Evolutionary conservation across 2,329 filamentous ascomycete genomes (phyloP).

Genomic region (Ophiocordyceps australis): DNA sequence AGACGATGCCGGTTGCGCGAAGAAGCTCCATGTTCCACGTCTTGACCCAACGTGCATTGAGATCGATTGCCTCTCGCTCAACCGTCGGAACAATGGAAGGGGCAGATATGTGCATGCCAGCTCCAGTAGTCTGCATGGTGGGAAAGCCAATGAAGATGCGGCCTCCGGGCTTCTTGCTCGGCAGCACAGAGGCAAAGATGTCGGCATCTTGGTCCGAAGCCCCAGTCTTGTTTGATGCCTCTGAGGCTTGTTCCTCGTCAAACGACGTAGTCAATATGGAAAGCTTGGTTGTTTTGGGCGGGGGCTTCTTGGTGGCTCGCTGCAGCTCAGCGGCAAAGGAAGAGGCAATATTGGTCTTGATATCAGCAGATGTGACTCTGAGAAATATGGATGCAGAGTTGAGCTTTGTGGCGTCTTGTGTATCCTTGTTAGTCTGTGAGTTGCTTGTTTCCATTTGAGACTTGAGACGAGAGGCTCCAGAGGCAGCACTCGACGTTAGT

Average conservation of each 20-base stretch:
- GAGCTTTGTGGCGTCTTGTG: conserved; percentile 52
- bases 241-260: conserved; percentile 55
- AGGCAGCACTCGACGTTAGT: conserved; percentile 41
- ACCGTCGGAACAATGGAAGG: conserved; percentile 95
- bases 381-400: conserved; percentile 74
- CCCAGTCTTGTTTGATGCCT: conserved; percentile 24
- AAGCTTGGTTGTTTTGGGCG: conserved; percentile 71
- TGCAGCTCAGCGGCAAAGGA: conserved; percentile 74
- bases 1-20: conserved; percentile 75
- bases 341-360: conserved; percentile 56
- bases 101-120: conserved; percentile 85
- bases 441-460: conserved; percentile 43
- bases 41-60: conserved; percentile 88
- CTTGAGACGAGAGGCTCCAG: conserved; percentile 31
- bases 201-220: conserved; percentile 43
- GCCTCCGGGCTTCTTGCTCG: conserved; percentile 63
- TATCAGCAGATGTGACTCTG: conserved; percentile 66
- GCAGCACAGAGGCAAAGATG: conserved; percentile 79
- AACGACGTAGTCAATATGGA: conserved; percentile 85
- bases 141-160: conserved; percentile 96
- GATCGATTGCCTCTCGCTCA: conserved; percentile 87
- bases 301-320: conserved; percentile 91
- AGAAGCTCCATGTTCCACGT: conserved; percentile 94
- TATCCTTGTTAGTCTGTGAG: conserved; percentile 40
- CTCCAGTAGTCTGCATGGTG: conserved; percentile 89